Evolutionary conservation across 2,329 filamentous ascomycete species (phyloP).

Genomic region (Pseudogymnoascus sp.): DNA sequence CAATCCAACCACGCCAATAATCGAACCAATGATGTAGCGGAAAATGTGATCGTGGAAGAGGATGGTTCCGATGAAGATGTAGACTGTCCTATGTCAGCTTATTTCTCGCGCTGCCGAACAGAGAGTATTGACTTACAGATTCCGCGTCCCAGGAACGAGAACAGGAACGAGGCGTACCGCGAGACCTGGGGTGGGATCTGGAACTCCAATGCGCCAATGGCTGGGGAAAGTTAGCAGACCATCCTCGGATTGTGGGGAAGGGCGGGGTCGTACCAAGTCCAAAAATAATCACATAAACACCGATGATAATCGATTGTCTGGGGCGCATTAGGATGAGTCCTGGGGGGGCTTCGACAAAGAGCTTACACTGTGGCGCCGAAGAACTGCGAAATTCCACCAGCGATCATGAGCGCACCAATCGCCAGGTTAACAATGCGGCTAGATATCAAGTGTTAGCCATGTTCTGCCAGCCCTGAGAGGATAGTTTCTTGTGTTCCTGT

Average conservation of each 20-base stretch:
- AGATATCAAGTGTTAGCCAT: slow-evolving; percentile 26
- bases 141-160: slow-evolving; percentile 93
- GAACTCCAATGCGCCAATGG: slow-evolving; percentile 54
- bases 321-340: slow-evolving; percentile 9
- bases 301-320: slow-evolving; percentile 68
- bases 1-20: slow-evolving; percentile 71
- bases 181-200: slow-evolving; percentile 89
- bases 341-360: background rate
- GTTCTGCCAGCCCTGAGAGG: slow-evolving; percentile 9
- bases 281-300: slow-evolving; percentile 83
- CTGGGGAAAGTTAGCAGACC: background rate
- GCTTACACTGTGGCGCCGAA: slow-evolving; percentile 38
- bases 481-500: slow-evolving; percentile 10
- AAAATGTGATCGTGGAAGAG: slow-evolving; percentile 61
- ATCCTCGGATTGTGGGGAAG: background rate
- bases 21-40: slow-evolving; percentile 66
- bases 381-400: slow-evolving; percentile 73
- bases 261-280: slow-evolving; percentile 58
- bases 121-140: slow-evolving; percentile 57
- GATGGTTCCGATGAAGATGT: slow-evolving; percentile 88
- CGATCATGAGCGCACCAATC: slow-evolving; percentile 76
- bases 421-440: slow-evolving; percentile 94
- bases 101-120: background rate
- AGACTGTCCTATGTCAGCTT: slow-evolving; percentile 52
- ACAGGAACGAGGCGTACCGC: slow-evolving; percentile 94